Evolutionary conservation across 352 stramenopile species (phyloP).

Genomic region (Pythium rhizo-oryzae): DNA sequence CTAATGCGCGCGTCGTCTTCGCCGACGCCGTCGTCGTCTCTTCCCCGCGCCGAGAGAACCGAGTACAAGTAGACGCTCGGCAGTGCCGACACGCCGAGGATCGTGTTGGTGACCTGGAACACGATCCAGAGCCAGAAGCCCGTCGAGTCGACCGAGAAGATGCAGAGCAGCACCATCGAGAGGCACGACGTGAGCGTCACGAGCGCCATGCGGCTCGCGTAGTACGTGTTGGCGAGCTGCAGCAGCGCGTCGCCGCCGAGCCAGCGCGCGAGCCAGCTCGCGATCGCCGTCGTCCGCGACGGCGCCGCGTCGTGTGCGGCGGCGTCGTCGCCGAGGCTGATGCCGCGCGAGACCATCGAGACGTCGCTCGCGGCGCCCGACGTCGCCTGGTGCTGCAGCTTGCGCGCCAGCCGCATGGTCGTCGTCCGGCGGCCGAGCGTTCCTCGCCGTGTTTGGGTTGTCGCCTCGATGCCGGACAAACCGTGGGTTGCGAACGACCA

Average conservation of each 20-base stretch:
- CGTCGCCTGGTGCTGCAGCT: constrained; percentile 26
- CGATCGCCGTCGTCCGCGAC: neutral
- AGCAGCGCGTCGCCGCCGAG: constrained; percentile 46
- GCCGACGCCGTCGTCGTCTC: neutral
- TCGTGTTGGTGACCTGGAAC: constrained; percentile 59
- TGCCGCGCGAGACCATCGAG: constrained; percentile 13
- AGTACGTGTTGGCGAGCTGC: constrained; percentile 76
- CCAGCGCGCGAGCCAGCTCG: constrained; percentile 21
- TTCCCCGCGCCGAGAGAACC: neutral
- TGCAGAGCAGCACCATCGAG: constrained; percentile 44
- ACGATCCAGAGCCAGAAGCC: constrained; percentile 50
- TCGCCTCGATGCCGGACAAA: neutral
- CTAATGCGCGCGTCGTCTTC: neutral
- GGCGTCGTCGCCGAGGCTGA: neutral
- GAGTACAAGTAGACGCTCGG: constrained; percentile 50
- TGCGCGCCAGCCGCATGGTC: constrained; percentile 15
- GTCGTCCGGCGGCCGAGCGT: too few species aligned
- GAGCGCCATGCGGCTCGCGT: constrained; percentile 54
- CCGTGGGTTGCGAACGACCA: neutral
- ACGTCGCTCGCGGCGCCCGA: constrained; percentile 4
- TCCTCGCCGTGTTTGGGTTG: too few species aligned
- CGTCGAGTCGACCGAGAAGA: constrained; percentile 34
- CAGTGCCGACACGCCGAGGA: constrained; percentile 58
- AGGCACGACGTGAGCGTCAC: constrained; percentile 50
- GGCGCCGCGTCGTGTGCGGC: neutral